Conservation (phyloP, 2,329 filamentous ascomycete genomes). For the Zarea fungicola region DNA sequence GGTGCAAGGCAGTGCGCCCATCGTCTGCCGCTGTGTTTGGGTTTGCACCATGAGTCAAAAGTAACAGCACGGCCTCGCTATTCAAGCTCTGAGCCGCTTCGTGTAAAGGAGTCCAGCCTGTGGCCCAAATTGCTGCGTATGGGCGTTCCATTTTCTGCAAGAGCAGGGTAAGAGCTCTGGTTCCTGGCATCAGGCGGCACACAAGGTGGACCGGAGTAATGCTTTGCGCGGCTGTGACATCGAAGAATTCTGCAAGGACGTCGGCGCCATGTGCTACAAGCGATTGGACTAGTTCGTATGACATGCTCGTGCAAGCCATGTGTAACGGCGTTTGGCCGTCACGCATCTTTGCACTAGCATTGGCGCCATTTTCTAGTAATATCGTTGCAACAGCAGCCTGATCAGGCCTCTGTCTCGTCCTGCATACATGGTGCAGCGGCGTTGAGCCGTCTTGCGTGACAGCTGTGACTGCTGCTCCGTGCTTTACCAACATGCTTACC, state of each 20-base stretch:
- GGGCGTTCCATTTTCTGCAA: too few relatives aligned
- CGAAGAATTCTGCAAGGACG: not conserved
- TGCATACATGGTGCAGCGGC: not conserved
- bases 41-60: not conserved
- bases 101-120: constrained; percentile 3
- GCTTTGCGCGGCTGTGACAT: not conserved
- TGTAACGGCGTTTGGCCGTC: not conserved
- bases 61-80: not conserved
- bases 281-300: not conserved
- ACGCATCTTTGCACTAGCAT: not conserved
- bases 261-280: not conserved
- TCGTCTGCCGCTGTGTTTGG: not conserved
- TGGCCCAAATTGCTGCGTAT: not conserved
- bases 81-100: not conserved
- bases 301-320: not conserved
- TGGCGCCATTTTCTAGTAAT: not conserved
- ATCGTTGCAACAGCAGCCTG: not conserved
- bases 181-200: too few relatives aligned
- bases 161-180: too few relatives aligned
- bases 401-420: rapidly evolving
- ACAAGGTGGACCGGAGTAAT: not conserved
- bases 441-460: not conserved
- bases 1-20: constrained; percentile 1
- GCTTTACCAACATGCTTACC: not conserved
- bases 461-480: not conserved